Base-by-base conservation (phyloP, 73 alveolate genomes). In the Strombidium stylifer region DNA sequence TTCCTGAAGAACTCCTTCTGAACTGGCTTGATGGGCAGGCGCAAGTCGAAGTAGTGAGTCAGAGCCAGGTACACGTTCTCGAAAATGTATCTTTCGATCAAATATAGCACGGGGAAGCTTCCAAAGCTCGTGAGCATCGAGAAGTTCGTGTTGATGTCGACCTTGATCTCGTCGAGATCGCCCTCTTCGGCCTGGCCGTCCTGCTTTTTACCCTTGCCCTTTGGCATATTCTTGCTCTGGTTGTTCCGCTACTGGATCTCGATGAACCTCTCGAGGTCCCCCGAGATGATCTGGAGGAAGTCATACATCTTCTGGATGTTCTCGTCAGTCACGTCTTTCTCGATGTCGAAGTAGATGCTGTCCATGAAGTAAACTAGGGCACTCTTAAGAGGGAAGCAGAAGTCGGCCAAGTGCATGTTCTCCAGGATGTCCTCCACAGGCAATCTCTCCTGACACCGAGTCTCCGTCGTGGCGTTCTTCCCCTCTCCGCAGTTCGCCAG, bases 401-500 rank as follows among this genome's bases (percentile, higher is more conserved):
- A 70, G n/a, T 70, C 74, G 14, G 62, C 25, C 1, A 11, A 27
- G 11, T 56, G 24, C 14, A 70, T 35, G 15, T 42, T 42, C 14
- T 70, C 53, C 24, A 40, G 36, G 10, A 70, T 36, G 15, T 70
- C 84, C 27, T 60, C 11, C 7, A 60, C 11, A 10, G 69, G 34
- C 20, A 23, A 56, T 1, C 54, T 34, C 14, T 49, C n/a, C 58
- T 70, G 62, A n/a, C 68, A 42, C 21, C 56, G 54, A 7, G 56
- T 25, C 68, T 70, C 84, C 24, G 84, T 70, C 66, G 26, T 34
- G 35, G 68, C 23, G 30, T 46, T 56, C 34, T 37, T 35, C 18
- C 84, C 84, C 3, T 56, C 74, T 10, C 73, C 84, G n/a, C 73
- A 40, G 20, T 41, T 42, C 3, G 84, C 37, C 61, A 70, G 40